Conservation (phyloP, 768 basidiomycete genomes). For the Amanita exitialis region DNA sequence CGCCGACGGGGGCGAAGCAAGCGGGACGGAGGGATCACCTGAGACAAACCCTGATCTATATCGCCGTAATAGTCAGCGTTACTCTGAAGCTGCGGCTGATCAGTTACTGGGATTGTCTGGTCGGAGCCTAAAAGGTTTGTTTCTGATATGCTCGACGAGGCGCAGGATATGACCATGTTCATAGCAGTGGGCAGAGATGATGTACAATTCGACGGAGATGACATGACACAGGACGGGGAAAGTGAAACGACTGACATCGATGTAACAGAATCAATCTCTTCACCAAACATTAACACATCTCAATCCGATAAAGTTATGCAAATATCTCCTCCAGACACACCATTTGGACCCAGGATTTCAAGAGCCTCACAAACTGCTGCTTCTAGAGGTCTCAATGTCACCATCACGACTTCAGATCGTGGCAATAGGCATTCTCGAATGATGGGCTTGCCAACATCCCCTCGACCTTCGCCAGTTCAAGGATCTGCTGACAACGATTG, state of each 20-base stretch:
- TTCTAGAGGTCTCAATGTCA: conserved; percentile 61
- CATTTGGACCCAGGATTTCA: conserved; percentile 29
- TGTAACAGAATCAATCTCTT: conserved; percentile 37
- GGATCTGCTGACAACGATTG: background rate
- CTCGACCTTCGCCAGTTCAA: conserved; percentile 32
- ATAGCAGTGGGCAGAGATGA: conserved; percentile 42
- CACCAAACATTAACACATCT: conserved; percentile 26
- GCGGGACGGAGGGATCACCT: conserved; percentile 16
- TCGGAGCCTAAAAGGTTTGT: conserved; percentile 49
- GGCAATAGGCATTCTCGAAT: conserved; percentile 56
- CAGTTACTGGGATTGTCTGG: conserved; percentile 71
- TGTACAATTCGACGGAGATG: conserved; percentile 60
- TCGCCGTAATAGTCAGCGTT: conserved; percentile 76
- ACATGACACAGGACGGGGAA: conserved; percentile 56
- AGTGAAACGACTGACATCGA: conserved; percentile 62
- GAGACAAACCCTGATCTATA: conserved; percentile 30
- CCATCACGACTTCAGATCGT: conserved; percentile 37
- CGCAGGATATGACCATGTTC: background rate
- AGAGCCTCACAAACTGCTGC: conserved; percentile 55
- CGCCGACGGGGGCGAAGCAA: conserved; percentile 26
- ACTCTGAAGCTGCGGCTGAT: conserved; percentile 78
- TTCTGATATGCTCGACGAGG: background rate
- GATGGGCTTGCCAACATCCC: conserved; percentile 51
- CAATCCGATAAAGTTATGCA: conserved; percentile 18
- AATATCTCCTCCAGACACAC: conserved; percentile 29